phyloP scores from a whole-genome alignment of 192 early-diverging fungal species.

The Coemansia sp. region DNA sequence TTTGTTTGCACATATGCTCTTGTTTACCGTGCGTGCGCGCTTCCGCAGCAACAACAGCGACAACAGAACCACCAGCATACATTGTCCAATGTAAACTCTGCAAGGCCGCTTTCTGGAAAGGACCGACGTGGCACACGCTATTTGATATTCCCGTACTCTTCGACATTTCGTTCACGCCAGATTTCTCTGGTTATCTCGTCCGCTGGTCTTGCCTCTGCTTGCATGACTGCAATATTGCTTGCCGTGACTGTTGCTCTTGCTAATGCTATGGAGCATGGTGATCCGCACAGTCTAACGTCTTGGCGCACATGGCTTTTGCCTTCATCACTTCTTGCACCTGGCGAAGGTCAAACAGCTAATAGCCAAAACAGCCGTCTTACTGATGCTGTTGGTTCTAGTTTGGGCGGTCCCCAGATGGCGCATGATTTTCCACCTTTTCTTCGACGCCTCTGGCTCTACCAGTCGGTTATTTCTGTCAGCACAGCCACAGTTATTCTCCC shows the following conservation, averaged over 20 bases:
- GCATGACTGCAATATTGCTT: slow-evolving; percentile 31
- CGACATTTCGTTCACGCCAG: slow-evolving; percentile 42
- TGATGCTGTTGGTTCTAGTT: not conserved
- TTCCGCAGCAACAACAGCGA: not conserved
- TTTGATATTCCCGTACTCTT: slow-evolving; percentile 35
- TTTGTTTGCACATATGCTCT: slow-evolving; percentile 35
- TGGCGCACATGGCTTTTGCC: slow-evolving; percentile 55
- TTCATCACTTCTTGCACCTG: slow-evolving; percentile 34
- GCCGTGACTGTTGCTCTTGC: slow-evolving; percentile 40
- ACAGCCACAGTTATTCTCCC: slow-evolving; percentile 34
- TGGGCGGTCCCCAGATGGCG: slow-evolving; percentile 31
- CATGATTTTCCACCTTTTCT: slow-evolving; percentile 52
- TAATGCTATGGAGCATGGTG: slow-evolving; percentile 51
- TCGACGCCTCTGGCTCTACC: slow-evolving; percentile 50
- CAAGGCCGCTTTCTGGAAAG: not conserved
- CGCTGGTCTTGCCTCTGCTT: slow-evolving; percentile 39
- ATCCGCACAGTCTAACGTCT: slow-evolving; percentile 18
- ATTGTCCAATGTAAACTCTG: not conserved
- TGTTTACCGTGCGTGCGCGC: slow-evolving; percentile 34
- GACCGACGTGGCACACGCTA: slow-evolving; percentile 10
- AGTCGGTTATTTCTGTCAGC: slow-evolving; percentile 34
- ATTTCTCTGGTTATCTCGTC: slow-evolving; percentile 32
- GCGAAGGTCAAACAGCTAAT: slow-evolving; percentile 12
- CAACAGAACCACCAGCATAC: not conserved
- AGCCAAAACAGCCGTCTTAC: not conserved